Evolutionary conservation across 2,329 filamentous ascomycete genomes (phyloP).

Genomic region (Talaromyces islandicus): DNA sequence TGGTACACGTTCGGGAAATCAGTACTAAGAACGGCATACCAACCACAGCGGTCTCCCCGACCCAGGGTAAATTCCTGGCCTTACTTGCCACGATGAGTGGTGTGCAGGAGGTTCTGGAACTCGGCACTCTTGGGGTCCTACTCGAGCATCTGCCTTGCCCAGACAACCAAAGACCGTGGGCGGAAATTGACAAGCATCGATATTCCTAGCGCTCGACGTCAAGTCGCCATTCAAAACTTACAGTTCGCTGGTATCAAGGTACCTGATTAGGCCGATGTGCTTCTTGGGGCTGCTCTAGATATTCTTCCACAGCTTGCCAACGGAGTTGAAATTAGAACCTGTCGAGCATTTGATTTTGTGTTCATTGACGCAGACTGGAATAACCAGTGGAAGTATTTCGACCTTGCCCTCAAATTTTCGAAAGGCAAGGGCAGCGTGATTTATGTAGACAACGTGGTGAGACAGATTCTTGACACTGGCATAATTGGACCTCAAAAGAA

Average conservation of each 20-base stretch:
- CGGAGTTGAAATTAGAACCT: constrained; percentile 34
- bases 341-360: constrained; percentile 43
- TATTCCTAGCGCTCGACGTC: constrained; percentile 39
- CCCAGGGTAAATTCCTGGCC: neutral
- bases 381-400: constrained; percentile 47
- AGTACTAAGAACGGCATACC: neutral
- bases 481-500: constrained; percentile 14
- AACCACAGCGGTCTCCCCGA: neutral
- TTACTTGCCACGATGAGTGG: neutral
- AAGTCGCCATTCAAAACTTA: constrained; percentile 44
- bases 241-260: constrained; percentile 29
- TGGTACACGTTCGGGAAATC: neutral
- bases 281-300: constrained; percentile 42
- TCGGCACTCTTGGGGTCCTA: constrained; percentile 53
- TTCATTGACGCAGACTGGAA: constrained; percentile 51
- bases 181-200: constrained; percentile 48
- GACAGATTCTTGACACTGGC: constrained; percentile 14
- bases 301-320: constrained; percentile 34
- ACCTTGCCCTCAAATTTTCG: constrained; percentile 25
- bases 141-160: constrained; percentile 49
- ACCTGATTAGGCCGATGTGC: constrained; percentile 38
- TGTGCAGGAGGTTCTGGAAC: constrained; percentile 39
- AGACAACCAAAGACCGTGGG: neutral
- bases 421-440: constrained; percentile 37
- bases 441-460: constrained; percentile 49